Evolutionary conservation across 805 yeast genomes (phyloP).

Genomic region (Millerozyma miso): DNA sequence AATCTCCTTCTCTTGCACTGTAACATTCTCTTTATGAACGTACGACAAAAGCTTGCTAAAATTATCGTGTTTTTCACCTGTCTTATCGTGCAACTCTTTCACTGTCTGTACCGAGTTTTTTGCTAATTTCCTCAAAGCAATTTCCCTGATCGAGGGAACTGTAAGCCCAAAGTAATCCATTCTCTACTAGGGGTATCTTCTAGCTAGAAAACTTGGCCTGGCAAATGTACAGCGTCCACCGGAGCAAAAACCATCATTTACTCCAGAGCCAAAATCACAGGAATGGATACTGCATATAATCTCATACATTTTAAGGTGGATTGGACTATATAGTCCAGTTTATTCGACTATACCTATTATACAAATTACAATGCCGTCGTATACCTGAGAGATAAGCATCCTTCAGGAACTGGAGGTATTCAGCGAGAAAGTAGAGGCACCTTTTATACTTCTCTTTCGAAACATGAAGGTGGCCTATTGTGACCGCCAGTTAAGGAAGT

Average conservation of each 20-base stretch:
- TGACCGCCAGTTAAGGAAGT: too few relatives aligned
- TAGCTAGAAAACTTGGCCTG: too few relatives aligned
- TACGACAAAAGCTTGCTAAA: neutral
- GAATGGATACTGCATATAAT: too few relatives aligned
- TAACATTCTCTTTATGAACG: neutral
- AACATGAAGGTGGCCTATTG: too few relatives aligned
- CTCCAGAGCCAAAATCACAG: too few relatives aligned
- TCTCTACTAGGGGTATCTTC: too few relatives aligned
- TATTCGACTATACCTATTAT: neutral
- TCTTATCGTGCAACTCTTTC: neutral
- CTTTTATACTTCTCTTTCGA: too few relatives aligned
- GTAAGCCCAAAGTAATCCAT: constrained; percentile 39
- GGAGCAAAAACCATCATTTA: too few relatives aligned
- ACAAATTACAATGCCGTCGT: neutral
- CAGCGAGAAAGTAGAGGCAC: too few relatives aligned
- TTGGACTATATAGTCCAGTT: neutral
- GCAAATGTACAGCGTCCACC: too few relatives aligned
- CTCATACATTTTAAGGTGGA: too few relatives aligned
- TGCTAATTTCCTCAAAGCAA: constrained; percentile 36
- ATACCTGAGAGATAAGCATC: neutral
- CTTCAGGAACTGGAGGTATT: too few relatives aligned
- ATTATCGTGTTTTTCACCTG: neutral
- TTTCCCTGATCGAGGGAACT: constrained; percentile 36
- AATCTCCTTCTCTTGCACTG: constrained; percentile 13
- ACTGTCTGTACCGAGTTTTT: constrained; percentile 22